Evolutionary conservation across 768 basidiomycete species (phyloP), one percentile per base, ranked within the genome.

Genomic region (Rhodotorula toruloides): DNA sequence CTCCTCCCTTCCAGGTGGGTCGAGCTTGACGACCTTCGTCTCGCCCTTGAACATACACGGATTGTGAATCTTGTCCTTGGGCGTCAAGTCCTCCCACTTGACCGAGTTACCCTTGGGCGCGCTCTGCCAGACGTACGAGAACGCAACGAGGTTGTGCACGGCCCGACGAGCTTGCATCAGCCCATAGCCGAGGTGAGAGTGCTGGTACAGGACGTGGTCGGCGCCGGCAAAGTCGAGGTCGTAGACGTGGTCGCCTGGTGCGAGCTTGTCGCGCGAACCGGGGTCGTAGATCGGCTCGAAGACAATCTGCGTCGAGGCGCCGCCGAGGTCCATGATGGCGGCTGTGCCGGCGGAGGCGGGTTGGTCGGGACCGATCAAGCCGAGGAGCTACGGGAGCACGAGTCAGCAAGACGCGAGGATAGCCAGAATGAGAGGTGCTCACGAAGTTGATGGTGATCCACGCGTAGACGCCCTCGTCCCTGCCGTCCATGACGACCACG

Each of bases 381-480:
- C 82, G 48, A 94, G 80, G 54, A 97, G 82, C 73, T 73, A 1
- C 31, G 16, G 27, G 37, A 13, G 29, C n/a, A 4, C 21, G 31
- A 27, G 29, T 16, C 44, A 25, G 22, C 13, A 25, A n/a, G 13
- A 36, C n/a, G 1, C 29, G 6, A 4, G 22, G 14, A 25, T 31
- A 27, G 29, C 4, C 11, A 49, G 42, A 37, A 0, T 9, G 17
- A 14, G 53, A 21, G 4, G 17, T 5, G 27, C 70, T 29, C 44
- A 74, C 71, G 79, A 96, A 97, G 78, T 98, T 98, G 65, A 89
- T 91, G 25, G 94, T 96, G 71, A 97, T 91, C 93, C 94, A 98
- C 36, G 94, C 91, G 76, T 89, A 98, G n/a, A 97, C 90, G 39
- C 79, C 94, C 78, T 97, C 94, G 76, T 98, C 93, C 71, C 86